Base-by-base conservation (phyloP, 2,329 filamentous ascomycete genomes). In the Orbilia quercus region DNA sequence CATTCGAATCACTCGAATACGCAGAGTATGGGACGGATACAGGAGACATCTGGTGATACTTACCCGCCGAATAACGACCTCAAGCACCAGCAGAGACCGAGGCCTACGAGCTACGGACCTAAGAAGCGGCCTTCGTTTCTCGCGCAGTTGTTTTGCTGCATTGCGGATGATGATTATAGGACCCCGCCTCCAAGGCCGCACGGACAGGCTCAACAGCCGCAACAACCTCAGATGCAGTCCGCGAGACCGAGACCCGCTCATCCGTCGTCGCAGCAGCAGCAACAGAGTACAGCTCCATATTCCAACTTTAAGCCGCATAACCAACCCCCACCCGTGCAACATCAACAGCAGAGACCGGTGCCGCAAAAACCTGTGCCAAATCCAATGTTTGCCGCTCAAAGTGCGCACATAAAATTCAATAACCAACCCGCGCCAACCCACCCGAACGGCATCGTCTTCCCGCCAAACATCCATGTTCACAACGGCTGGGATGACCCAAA, bases 101-200 rank as follows among this genome's bases (percentile, higher is more conserved):
- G 57, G n/a, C 28, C 53, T 18, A 38, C 38, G 5, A 55, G 20
- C 18, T 42, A 58, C 12, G 65, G 50, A 57, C 63, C 51, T 23
- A 65, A 73, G 40, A n/a, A 50, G n/a, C 45, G 54, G 22, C 60
- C 54, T 1, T 73, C 69, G 6, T 44, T 73, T 18, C 23, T 73
- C 7, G 60, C 60, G 23, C 60, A 66, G 48, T 31, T 73, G 44
- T 57, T 73, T 12, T 73, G 69, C 31, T 73, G 69, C 44, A 58
- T 73, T 22, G 34, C 54, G 12, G 7, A 50, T 12, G 40, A 73
- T 42, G 69, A 73, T 7, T 54, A 55, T 36, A 47, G 42, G 11
- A 63, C 58, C n/a, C 59, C 59, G 11, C 36, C 59, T 3, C 20
- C 58, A 12, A 62, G 67, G 18, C 67, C 67, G 7, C 51, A 63